Base-by-base conservation (phyloP, 2,329 filamentous ascomycete genomes). In the Trichophyton equinum region DNA sequence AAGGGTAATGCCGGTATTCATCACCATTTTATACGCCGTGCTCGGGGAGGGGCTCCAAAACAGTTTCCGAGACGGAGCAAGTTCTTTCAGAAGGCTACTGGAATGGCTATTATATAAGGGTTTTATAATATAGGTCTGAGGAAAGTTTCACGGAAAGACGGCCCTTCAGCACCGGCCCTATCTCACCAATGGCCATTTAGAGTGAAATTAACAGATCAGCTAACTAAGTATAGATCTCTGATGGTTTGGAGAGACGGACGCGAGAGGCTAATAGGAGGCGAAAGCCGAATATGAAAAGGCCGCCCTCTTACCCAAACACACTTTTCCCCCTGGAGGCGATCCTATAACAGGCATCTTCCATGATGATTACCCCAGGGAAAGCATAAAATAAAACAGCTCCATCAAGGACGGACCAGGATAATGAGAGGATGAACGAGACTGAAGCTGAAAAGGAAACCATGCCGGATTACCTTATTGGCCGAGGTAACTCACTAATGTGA, bases 1-100 rank as follows among this genome's bases (percentile, higher is more conserved):
- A 18, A 44, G 51, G 51, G 25, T 55, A 55, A 55, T 55, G 51
- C 51, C 51, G 51, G 51, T n/a, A 55, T 33, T 55, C 30, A 33
- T 30, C 49, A 33, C 51, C 33, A 9, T 55, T 33, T 44, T 55
- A 33, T 55, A 55, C 27, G 51, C 51, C 51, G 51, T 55, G 27
- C 6, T 55, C n/a, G 27, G 51, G 33, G 33, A 38, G 33, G 9
- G 33, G 13, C 33, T 20, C 33, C 30, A 33, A 55, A 55, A 55
- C 51, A 6, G 15, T 9, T 38, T 38, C 33, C 9, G 4, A 38
- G 33, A 13, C 11, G 33, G 33, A 38, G 11, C 33, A 13, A 38
- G n/a, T 27, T 30, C 27, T 36, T 33, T n/a, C 27, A 55, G 51
- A 20, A 36, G 25, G 49, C 22, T 53, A 53, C 49, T 53, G 22